Evolutionary conservation across 805 yeast species (phyloP), one percentile per base, ranked within the genome.

Genomic region (Saturnispora gosingensis): DNA sequence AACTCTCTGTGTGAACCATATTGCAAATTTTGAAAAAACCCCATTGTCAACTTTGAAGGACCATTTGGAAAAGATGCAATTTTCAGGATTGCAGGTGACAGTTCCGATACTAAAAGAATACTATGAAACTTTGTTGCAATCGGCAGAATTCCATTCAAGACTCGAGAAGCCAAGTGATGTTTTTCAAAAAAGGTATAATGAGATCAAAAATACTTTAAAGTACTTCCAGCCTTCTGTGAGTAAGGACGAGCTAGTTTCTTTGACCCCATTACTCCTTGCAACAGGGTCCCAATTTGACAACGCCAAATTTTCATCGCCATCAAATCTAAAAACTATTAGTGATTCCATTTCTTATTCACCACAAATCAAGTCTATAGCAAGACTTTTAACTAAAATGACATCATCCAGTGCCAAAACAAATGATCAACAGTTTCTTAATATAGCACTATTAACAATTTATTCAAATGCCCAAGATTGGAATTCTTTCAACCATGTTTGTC

Each of bases 61-160:
- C 28, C 66, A 64, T 53, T 55, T 60, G n/a, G 50, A 57, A 35
- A 51, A 60, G n/a, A 65, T 63, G 62, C 63, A 60, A 51, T 60
- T 62, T 10, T 58, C 58, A 45, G 70, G 70, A 0, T 43, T 59
- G 10, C 57, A 60, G 4, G 50, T 67, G 15, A 53, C 61, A 3
- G 43, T 57, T 2, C 47, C 57, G 11, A 61, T 61, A 5, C 42
- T 67, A 7, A 54, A 54, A 27, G 43, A 56, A 13, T 59, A 53
- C 28, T 50, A 62, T 24, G 58, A 59, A 43, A 45, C 59, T 1
- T 52, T 60, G 1, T 45, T 64, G 7, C 67, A 64, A 46, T 67
- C 71, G 5, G 44, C 57, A 5, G 68, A 66, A 54, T 57, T 67
- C 45, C 60, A 62, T 49, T 38, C 42, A 11, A 51, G 50, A 15